Evolutionary conservation across 2,329 filamentous ascomycete genomes (phyloP).

Genomic region (Annulohypoxylon truncatum): DNA sequence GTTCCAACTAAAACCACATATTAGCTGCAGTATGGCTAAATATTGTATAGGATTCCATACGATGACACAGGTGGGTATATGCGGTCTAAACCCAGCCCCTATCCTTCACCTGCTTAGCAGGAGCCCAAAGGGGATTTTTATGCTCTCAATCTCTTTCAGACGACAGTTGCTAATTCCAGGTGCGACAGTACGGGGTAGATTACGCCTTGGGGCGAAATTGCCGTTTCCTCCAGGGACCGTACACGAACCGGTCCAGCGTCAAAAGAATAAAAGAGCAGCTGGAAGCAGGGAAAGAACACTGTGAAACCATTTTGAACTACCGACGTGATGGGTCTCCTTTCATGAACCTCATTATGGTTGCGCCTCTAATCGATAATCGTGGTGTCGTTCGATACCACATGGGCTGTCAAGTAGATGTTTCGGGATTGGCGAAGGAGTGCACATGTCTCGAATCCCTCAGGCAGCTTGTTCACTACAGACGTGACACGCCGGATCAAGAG

Average conservation of each 20-base stretch:
- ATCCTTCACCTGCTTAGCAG: not conserved
- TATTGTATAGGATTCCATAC: slow-evolving; percentile 72
- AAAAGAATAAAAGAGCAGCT: slow-evolving; percentile 71
- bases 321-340: slow-evolving; percentile 81
- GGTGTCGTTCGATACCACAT: slow-evolving; percentile 75
- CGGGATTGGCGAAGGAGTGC: slow-evolving; percentile 73
- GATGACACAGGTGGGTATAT: slow-evolving; percentile 30
- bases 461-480: slow-evolving; percentile 55
- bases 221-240: slow-evolving; percentile 80
- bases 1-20: not conserved
- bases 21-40: not conserved
- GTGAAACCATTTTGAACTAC: slow-evolving; percentile 81
- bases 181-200: slow-evolving; percentile 73
- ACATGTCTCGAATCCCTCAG: slow-evolving; percentile 72
- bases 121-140: too few relatives aligned
- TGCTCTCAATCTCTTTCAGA: not conserved
- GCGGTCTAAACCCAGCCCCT: not conserved
- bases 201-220: slow-evolving; percentile 82
- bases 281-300: slow-evolving; percentile 73
- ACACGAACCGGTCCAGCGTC: slow-evolving; percentile 73
- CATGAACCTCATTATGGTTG: slow-evolving; percentile 81
- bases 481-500: slow-evolving; percentile 16
- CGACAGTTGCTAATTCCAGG: not conserved
- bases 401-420: slow-evolving; percentile 78
- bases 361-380: slow-evolving; percentile 75